Evolutionary conservation across 495 filamentous ascomycete species (phyloP), one percentile per base, ranked within the genome.

Genomic region (Penicillium cinerascens): DNA sequence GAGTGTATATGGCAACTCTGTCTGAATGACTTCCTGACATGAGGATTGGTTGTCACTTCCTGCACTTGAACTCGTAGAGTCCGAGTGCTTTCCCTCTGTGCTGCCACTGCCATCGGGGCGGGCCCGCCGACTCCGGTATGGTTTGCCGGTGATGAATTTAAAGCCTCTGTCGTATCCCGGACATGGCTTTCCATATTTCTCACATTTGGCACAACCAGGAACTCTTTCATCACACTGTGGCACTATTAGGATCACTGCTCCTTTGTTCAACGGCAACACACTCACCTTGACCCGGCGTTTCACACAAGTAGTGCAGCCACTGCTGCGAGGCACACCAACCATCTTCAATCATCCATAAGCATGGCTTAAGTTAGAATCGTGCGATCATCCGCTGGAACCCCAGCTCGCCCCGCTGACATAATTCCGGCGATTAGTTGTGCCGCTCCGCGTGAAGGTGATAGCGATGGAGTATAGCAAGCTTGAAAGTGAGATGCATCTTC

Each of bases 251-350:
- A 53, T 33, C 5, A 49, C 7, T n/a, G 17, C 15, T n/a, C 18
- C 16, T 6, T 35, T 9, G 13, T n/a, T 21, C 7, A 9, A n/a
- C 0, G 26, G 13, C 25, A 37, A 10, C 6, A 35, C n/a, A 51
- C 58, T 10, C 20, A 70, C 65, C 36, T 71, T 73, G 22, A 73
- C 63, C 40, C 69, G 60, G 27, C 66, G 66, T 37, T 66, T 61
- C 16, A 73, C 64, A 48, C 67, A 72, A 3, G 59, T 61, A 3
- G 49, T 84, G 60, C 71, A 89, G 49, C 60, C 81, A 79, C 52
- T 88, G 73, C 49, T 81, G 76, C 45, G 78, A 78, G 42, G 83
- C 76, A 50, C 86, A 11, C 63, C 60, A 2, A 63, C 60, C 59
- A 63, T 65, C 8, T 50, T 57, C 11, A 17, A 42, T 55, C 49